Conservation (phyloP, 495 filamentous ascomycete species). For the Chaetomium fimeti region DNA sequence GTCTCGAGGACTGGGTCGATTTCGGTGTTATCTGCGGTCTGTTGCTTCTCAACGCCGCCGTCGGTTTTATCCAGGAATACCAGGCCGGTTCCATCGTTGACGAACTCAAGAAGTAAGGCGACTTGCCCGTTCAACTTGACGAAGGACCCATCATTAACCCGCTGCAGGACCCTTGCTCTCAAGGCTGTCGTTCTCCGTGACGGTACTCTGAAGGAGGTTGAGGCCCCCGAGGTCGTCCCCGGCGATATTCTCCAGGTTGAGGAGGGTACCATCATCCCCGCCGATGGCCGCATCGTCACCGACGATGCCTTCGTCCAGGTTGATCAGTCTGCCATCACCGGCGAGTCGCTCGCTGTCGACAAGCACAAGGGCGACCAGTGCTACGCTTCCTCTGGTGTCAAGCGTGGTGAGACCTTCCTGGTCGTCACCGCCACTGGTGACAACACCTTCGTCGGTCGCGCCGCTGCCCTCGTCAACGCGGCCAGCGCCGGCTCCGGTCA, state of each 20-base stretch:
- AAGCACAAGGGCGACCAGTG: slow-evolving; percentile 76
- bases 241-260: slow-evolving; percentile 88
- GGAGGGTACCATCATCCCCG: slow-evolving; percentile 87
- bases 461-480: slow-evolving; percentile 77
- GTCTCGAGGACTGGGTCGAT: slow-evolving; percentile 79
- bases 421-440: slow-evolving; percentile 81
- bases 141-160: slow-evolving; percentile 16
- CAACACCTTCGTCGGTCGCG: slow-evolving; percentile 83
- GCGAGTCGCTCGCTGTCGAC: slow-evolving; percentile 88
- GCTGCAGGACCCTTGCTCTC: slow-evolving; percentile 64
- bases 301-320: slow-evolving; percentile 80
- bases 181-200: slow-evolving; percentile 83
- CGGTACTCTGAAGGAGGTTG: slow-evolving; percentile 66
- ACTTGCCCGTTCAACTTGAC: not conserved
- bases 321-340: slow-evolving; percentile 89
- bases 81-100: slow-evolving; percentile 89
- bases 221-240: slow-evolving; percentile 76
- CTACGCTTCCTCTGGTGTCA: slow-evolving; percentile 83
- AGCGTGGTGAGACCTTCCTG: slow-evolving; percentile 82
- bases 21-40: slow-evolving; percentile 76
- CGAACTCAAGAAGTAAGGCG: slow-evolving; percentile 69
- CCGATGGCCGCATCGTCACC: slow-evolving; percentile 81
- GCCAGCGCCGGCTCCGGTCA: slow-evolving; percentile 72
- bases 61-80: slow-evolving; percentile 87
- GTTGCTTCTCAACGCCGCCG: slow-evolving; percentile 74